Conservation (phyloP, 2,329 filamentous ascomycete genomes). For the Penicillium sp. region DNA sequence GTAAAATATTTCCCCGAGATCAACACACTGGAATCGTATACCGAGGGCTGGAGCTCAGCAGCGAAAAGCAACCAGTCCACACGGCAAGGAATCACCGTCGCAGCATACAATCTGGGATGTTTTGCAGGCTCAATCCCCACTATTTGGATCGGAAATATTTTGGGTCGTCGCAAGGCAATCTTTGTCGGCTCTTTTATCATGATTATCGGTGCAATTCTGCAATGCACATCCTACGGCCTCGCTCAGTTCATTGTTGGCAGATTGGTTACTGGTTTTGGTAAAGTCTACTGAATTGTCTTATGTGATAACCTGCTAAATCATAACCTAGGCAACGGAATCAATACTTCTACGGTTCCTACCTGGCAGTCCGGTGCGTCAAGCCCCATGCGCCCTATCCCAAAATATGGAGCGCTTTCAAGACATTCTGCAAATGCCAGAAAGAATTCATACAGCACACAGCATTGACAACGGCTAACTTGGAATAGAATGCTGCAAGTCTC, state of each 20-base stretch:
- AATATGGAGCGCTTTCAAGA: neutral
- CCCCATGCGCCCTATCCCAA: neutral
- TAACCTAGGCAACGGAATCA: conserved; percentile 42
- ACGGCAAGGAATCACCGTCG: conserved; percentile 44
- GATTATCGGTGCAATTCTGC: conserved; percentile 48
- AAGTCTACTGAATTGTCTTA: neutral
- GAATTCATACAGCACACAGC: neutral
- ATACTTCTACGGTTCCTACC: conserved; percentile 48
- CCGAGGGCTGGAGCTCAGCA: conserved; percentile 31
- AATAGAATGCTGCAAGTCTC: conserved; percentile 41
- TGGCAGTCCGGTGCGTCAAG: conserved; percentile 44
- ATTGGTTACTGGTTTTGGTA: conserved; percentile 40
- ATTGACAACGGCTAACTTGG: conserved; percentile 28
- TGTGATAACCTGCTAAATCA: neutral
- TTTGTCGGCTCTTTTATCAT: conserved; percentile 42
- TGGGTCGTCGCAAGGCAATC: conserved; percentile 48
- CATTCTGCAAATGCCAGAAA: too few species aligned
- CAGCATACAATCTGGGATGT: conserved; percentile 50
- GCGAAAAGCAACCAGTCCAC: conserved; percentile 43
- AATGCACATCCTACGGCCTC: conserved; percentile 47
- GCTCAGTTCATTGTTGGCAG: conserved; percentile 50
- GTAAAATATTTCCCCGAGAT: conserved; percentile 53
- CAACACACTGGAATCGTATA: conserved; percentile 44
- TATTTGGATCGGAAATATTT: conserved; percentile 47
- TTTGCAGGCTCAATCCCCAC: conserved; percentile 46